A percentile compares a stretch with the other conserved stretches of the same genome.
These are phyloP conservation scores for Trypanosoma rangeli DNA, from an alignment of 208 protist species.

Conservation along the genomic window DNA sequence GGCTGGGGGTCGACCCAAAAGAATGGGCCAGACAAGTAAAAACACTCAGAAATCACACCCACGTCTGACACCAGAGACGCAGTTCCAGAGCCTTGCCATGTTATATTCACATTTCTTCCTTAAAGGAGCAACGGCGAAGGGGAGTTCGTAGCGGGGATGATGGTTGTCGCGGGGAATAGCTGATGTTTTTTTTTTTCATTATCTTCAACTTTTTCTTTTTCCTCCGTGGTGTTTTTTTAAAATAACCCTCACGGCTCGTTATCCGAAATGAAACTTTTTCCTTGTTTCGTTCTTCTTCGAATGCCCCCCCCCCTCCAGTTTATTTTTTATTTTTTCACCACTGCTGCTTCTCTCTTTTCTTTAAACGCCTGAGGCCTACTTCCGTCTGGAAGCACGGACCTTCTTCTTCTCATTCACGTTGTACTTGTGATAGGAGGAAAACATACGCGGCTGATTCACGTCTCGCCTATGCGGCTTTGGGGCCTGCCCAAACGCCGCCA, in stretches of 20 bases:
- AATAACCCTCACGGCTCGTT: background rate
- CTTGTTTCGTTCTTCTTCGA: slow-evolving; percentile 2
- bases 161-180: no score
- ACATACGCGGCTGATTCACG: slow-evolving; percentile 50
- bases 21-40: no score
- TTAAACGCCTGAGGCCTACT: slow-evolving; percentile 14
- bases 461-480: slow-evolving; percentile 64
- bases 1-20: no score
- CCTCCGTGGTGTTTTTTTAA: background rate
- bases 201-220: no score
- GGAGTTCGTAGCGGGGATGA: no score
- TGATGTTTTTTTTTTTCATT: no score
- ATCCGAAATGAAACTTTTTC: background rate
- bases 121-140: no score
- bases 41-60: no score
- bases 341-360: background rate
- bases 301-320: background rate
- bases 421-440: slow-evolving; percentile 85
- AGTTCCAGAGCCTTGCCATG: no score
- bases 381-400: slow-evolving; percentile 70
- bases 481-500: slow-evolving; percentile 72
- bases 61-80: no score
- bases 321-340: background rate
- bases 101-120: no score
- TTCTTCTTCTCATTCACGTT: slow-evolving; percentile 91